Base-by-base conservation (phyloP, 2,329 filamentous ascomycete genomes). In the Didymella arachidicola region DNA sequence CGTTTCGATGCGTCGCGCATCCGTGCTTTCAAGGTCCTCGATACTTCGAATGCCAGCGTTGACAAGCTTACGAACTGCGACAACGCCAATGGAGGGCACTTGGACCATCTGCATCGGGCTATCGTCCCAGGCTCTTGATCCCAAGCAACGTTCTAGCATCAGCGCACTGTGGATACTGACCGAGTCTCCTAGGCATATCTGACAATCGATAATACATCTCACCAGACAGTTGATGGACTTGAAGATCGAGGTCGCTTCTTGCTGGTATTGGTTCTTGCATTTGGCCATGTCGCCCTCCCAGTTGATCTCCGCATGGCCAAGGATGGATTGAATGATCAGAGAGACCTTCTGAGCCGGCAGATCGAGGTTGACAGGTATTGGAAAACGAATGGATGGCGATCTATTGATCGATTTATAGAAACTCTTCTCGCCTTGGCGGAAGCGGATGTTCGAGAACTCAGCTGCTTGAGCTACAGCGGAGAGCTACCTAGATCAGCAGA, bases 61-160 rank as follows among this genome's bases (percentile, higher is more conserved):
- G 3, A 87, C 84, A 42, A 98, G 83, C 72, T 90, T 95, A 36
- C 89, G 85, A 63, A 91, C 87, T n/a, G 86, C 85, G 1, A 88
- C 91, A 4, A 87, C 81, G 0, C 95, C 95, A 60, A 98, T 85
- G 2, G 87, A 85, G 0, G 91, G 87, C 1, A 99, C 83, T 73
- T 98, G 94, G 60, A 90, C 89, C 70, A 99, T 84, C 65, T 97
- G 91, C 22, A 89, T 82, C 0, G 91, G 86, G 2, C 88, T 90
- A 32, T 90, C 87, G 69, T 99, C 95, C 95, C 93, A 97, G 1
- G 83, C 83, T 59, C 84, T 86, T 2, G 93, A 90, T 22, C 86
- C 84, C 50, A 98, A 79, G 63, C 91, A 92, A 56, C 94, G 84
- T 46, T 89, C 84, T 6, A 98, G 83, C 69, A 94, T 90, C 1